These are phyloP conservation scores for Aquilaria malaccensis DNA, from an alignment of 345 rosid species.

Conservation along the genomic window DNA sequence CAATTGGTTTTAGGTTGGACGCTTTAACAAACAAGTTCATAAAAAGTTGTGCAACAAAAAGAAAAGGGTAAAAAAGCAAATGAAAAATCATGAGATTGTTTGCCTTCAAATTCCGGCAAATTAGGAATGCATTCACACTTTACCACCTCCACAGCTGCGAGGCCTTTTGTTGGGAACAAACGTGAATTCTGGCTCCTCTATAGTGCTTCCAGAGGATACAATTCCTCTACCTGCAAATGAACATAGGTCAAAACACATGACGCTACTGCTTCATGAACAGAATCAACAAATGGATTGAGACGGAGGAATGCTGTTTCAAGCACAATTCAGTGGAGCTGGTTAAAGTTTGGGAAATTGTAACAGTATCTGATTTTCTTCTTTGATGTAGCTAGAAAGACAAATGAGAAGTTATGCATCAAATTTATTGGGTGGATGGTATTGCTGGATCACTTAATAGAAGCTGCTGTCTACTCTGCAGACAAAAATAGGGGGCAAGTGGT, in stretches of 20 bases:
- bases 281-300: too few relatives aligned
- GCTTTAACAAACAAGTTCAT: background rate
- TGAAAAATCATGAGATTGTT: constrained; percentile 7
- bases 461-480: too few relatives aligned
- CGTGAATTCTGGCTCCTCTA: constrained; percentile 33
- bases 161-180: constrained; percentile 40
- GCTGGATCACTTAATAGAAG: too few relatives aligned
- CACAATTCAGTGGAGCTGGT: too few relatives aligned
- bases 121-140: constrained; percentile 18
- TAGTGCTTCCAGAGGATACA: constrained; percentile 26
- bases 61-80: constrained; percentile 7
- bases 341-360: too few relatives aligned
- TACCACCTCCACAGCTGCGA: constrained; percentile 25
- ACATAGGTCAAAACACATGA: constrained; percentile 13
- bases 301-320: too few relatives aligned
- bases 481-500: too few relatives aligned
- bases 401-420: too few relatives aligned
- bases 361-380: too few relatives aligned
- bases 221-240: constrained; percentile 29
- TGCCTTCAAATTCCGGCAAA: constrained; percentile 49
- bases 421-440: too few relatives aligned
- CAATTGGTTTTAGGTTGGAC: too few relatives aligned
- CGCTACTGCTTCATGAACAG: background rate
- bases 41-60: background rate
- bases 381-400: too few relatives aligned